Percentiles rank a stretch among this genome's conserved stretches.
Conservation (phyloP, 225 moss, liverwort and hornwort species). For the Ulota crispa region DNA sequence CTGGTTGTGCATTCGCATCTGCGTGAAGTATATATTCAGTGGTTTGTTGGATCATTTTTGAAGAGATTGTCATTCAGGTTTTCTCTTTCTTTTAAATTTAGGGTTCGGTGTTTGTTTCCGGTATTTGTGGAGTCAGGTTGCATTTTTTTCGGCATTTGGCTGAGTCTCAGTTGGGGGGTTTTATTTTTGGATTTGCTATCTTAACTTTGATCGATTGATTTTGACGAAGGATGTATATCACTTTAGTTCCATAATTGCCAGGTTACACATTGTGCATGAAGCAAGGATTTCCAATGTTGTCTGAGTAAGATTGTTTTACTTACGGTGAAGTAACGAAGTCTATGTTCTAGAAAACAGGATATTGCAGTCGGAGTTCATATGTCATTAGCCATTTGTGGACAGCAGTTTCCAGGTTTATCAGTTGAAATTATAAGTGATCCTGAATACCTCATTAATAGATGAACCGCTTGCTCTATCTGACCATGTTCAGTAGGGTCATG, state of each 20-base stretch:
- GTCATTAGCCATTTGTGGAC: background rate
- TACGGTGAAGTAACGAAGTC: background rate
- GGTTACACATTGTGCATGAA: background rate
- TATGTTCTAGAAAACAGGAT: background rate
- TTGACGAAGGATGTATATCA: background rate
- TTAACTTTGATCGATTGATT: background rate
- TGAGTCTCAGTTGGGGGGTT: background rate
- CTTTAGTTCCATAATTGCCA: background rate
- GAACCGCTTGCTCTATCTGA: constrained; percentile 1
- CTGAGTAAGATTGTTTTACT: background rate
- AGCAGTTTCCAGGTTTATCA: background rate
- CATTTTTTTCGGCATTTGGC: constrained; percentile 1
- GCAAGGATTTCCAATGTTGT: background rate
- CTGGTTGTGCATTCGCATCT: background rate
- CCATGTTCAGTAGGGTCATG: background rate
- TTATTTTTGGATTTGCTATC: background rate
- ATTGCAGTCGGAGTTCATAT: background rate
- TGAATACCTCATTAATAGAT: background rate
- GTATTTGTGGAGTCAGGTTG: constrained; percentile 8
- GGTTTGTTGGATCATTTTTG: background rate
- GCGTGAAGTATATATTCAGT: background rate
- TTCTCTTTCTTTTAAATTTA: background rate
- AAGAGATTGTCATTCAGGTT: background rate
- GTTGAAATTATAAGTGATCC: background rate
- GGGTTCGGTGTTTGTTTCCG: constrained; percentile 7